phyloP scores from a whole-genome alignment of 495 filamentous ascomycete genomes.

The Aspergillus sparsus region DNA sequence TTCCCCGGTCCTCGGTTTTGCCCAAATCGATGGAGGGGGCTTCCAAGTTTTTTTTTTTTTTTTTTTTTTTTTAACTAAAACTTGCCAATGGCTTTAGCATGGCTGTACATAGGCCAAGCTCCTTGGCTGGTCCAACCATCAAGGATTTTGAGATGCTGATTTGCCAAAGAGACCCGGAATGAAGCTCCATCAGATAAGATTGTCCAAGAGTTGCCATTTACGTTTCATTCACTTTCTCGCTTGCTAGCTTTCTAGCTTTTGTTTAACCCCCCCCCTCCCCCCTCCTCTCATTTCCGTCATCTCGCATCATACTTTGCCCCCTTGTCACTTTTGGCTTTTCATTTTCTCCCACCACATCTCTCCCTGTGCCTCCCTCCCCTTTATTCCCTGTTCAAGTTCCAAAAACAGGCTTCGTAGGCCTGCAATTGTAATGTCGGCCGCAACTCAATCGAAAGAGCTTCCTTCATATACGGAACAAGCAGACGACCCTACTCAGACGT shows the following conservation, averaged over 20 bases:
- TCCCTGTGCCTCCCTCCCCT: not conserved
- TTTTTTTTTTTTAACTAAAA: not conserved
- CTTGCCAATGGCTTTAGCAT: not conserved
- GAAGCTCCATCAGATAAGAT: conserved; percentile 2
- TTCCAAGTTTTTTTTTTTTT: not conserved
- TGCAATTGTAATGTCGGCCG: not conserved
- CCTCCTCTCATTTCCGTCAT: not conserved
- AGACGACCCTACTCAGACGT: too few relatives aligned
- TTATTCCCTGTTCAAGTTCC: not conserved
- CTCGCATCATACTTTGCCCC: not conserved
- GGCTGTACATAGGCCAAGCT: not conserved
- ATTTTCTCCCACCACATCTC: not conserved
- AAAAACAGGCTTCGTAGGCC: not conserved
- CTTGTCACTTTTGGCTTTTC: not conserved
- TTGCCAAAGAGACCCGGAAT: not conserved
- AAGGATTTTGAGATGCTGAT: not conserved
- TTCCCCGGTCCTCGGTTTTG: not conserved
- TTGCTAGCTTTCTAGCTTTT: not conserved
- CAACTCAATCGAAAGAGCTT: not conserved
- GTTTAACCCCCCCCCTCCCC: not conserved
- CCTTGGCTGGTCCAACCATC: not conserved
- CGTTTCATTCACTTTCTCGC: too few relatives aligned
- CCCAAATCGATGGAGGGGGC: not conserved
- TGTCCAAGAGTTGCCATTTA: not conserved
- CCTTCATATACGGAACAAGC: not conserved